Conservation (phyloP, 441 rosid genomes). For the Viola pubescens region DNA sequence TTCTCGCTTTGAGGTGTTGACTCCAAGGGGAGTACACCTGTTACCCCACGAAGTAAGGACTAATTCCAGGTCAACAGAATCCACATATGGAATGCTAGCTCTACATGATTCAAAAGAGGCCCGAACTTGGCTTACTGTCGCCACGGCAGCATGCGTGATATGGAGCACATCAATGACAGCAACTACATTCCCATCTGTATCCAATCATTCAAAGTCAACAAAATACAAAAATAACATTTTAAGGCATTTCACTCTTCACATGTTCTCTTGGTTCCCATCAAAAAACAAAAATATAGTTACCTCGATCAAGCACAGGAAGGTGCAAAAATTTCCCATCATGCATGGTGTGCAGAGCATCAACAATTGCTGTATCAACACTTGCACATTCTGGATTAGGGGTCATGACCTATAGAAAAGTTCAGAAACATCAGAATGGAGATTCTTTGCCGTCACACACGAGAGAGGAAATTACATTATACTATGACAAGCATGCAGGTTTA, state of each 20-base stretch:
- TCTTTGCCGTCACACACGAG: too few relatives aligned
- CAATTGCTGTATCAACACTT: constrained; percentile 73
- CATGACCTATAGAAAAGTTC: constrained; percentile 57
- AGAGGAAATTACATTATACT: neutral
- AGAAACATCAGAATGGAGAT: constrained; percentile 5
- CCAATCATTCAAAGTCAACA: constrained; percentile 23
- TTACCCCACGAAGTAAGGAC: neutral
- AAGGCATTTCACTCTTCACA: constrained; percentile 9
- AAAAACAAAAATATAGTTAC: constrained; percentile 23
- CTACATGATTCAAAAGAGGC: constrained; percentile 5
- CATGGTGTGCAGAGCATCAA: constrained; percentile 90
- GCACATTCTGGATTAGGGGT: constrained; percentile 95
- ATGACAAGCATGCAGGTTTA: neutral
- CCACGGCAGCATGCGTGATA: constrained; percentile 87
- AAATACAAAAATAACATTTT: constrained; percentile 11
- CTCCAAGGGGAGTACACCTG: neutral
- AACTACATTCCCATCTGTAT: constrained; percentile 69
- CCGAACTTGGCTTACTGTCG: constrained; percentile 55
- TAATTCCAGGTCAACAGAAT: neutral
- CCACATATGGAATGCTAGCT: neutral
- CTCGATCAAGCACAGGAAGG: constrained; percentile 84
- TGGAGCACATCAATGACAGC: constrained; percentile 84
- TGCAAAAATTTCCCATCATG: constrained; percentile 95
- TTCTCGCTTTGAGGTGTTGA: too few relatives aligned
- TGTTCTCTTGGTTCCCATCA: neutral